phyloP scores from a whole-genome alignment of 2,329 filamentous ascomycete genomes.

The Leptographium galeiforme region DNA sequence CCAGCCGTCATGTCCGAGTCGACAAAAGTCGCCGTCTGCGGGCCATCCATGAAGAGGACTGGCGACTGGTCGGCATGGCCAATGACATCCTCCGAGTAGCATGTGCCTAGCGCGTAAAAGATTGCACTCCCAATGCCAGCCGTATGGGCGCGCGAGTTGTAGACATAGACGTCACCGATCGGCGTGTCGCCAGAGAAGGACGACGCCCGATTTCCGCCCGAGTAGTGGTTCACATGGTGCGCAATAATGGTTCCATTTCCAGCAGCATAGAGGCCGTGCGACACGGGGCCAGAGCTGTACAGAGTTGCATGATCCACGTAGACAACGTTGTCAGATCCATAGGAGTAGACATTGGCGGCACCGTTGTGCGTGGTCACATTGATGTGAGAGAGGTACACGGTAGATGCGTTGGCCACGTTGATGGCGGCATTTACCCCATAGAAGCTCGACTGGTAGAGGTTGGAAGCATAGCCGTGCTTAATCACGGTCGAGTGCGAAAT shows the following conservation, averaged over 20 bases:
- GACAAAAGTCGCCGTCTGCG: conserved; percentile 3
- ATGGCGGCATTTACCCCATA: conserved; percentile 7
- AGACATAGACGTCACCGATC: conserved; percentile 1
- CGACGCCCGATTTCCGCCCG: conserved; percentile 3
- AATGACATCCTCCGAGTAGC: conserved; percentile 3
- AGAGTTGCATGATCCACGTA: conserved; percentile 1
- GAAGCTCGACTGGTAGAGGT: conserved; percentile 4
- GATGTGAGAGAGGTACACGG: not conserved
- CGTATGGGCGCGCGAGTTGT: conserved; percentile 3
- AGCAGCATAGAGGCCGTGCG: conserved; percentile 5
- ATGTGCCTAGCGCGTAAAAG: conserved; percentile 5
- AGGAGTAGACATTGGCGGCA: conserved; percentile 5
- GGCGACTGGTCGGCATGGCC: conserved; percentile 1
- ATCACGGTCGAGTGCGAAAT: not conserved
- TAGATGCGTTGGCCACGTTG: conserved; percentile 7
- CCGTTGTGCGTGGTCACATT: conserved; percentile 7
- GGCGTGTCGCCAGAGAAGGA: conserved; percentile 7
- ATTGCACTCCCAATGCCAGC: conserved; percentile 4
- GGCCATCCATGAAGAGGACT: conserved; percentile 4
- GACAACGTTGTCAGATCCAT: conserved; percentile 3
- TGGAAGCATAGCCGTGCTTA: conserved; percentile 5
- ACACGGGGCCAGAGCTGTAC: conserved; percentile 6
- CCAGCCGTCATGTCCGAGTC: conserved; percentile 6
- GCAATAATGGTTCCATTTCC: conserved; percentile 6
- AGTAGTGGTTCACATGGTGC: conserved; percentile 4